Conservation (phyloP, 2,329 filamentous ascomycete species). For the Fusarium ramigenum region DNA sequence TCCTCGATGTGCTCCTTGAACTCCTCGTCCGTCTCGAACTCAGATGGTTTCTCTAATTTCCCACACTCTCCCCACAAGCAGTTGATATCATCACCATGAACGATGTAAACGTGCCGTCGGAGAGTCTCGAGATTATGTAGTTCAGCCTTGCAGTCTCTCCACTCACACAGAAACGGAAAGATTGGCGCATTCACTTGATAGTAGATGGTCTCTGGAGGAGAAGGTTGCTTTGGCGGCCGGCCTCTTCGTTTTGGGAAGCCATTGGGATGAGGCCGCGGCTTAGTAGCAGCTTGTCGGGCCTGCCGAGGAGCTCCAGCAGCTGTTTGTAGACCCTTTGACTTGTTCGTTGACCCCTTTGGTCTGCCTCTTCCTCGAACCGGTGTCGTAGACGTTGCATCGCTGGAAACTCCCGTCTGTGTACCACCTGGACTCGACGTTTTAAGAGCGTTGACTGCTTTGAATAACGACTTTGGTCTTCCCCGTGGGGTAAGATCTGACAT, state of each 20-base stretch:
- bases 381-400: constrained; percentile 11
- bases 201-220: constrained; percentile 55
- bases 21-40: constrained; percentile 50
- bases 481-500: constrained; percentile 37
- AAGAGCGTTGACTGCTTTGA: background rate
- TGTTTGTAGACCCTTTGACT: constrained; percentile 39
- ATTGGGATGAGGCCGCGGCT: constrained; percentile 39
- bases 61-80: constrained; percentile 50
- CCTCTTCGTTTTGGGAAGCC: constrained; percentile 52
- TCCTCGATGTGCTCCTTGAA: constrained; percentile 63
- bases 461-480: constrained; percentile 10
- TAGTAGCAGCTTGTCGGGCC: constrained; percentile 37
- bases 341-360: constrained; percentile 57
- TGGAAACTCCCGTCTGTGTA: background rate
- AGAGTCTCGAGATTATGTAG: constrained; percentile 70
- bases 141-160: constrained; percentile 66
- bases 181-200: constrained; percentile 55
- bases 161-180: constrained; percentile 67
- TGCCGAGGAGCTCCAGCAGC: constrained; percentile 36
- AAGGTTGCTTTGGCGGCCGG: constrained; percentile 52
- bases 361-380: constrained; percentile 49
- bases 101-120: constrained; percentile 59
- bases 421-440: background rate
- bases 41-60: constrained; percentile 25
- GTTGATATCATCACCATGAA: constrained; percentile 54